phyloP scores from a whole-genome alignment of 2,329 filamentous ascomycete species.

The Colletotrichum lentis region DNA sequence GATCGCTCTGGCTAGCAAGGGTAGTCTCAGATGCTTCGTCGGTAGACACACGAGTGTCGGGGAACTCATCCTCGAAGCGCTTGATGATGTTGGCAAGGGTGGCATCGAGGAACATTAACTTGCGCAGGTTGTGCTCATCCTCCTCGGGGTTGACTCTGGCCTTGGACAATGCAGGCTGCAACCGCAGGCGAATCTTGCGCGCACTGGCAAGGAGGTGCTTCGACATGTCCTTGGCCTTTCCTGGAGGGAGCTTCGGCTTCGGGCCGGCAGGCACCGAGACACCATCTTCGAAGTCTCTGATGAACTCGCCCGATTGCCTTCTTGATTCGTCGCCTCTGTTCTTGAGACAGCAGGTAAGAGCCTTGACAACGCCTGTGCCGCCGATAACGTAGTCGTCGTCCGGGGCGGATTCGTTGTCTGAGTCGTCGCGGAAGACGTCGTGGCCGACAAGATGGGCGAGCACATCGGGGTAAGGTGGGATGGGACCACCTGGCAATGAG shows the following conservation, averaged over 20 bases:
- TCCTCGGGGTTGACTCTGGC: slow-evolving; percentile 74
- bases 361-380: slow-evolving; percentile 93
- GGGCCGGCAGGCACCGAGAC: slow-evolving; percentile 50
- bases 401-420: slow-evolving; percentile 74
- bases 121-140: slow-evolving; percentile 77
- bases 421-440: slow-evolving; percentile 60
- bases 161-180: slow-evolving; percentile 84
- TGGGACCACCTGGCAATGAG: slow-evolving; percentile 41
- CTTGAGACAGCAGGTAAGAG: slow-evolving; percentile 86
- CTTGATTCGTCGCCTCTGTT: slow-evolving; percentile 75
- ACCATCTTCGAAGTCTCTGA: slow-evolving; percentile 61
- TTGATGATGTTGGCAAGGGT: slow-evolving; percentile 92
- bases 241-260: slow-evolving; percentile 52
- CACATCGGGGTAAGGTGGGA: slow-evolving; percentile 75
- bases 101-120: slow-evolving; percentile 84
- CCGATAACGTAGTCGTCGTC: slow-evolving; percentile 97
- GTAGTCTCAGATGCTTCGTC: slow-evolving; percentile 45
- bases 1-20: slow-evolving; percentile 42
- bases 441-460: slow-evolving; percentile 87
- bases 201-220: slow-evolving; percentile 88
- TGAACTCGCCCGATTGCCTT: slow-evolving; percentile 60
- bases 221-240: slow-evolving; percentile 89
- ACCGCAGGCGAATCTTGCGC: slow-evolving; percentile 82
- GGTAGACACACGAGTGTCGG: slow-evolving; percentile 73
- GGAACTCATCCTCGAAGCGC: slow-evolving; percentile 95